Percentiles rank a stretch among this genome's conserved stretches.
phyloP scores from a whole-genome alignment of 169 alveolate species.

The Plasmodium reichenowi region DNA sequence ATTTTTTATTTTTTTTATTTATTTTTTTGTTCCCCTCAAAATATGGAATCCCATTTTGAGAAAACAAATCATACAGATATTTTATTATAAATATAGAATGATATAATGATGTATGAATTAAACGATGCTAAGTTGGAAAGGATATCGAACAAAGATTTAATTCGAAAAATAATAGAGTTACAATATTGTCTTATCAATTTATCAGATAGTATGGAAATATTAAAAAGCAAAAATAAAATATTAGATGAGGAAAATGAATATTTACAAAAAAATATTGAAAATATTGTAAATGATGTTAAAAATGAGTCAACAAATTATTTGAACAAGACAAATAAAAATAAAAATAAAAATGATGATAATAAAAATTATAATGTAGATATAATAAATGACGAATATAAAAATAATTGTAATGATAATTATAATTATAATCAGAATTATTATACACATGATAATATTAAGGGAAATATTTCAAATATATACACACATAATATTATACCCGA shows the following conservation, averaged over 20 bases:
- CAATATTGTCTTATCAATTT: conserved; percentile 22
- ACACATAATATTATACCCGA: no score
- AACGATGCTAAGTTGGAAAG: conserved; percentile 45
- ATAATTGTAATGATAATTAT: not conserved
- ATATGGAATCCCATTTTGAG: not conserved
- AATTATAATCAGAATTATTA: not conserved
- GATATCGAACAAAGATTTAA: conserved; percentile 45
- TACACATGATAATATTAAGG: not conserved
- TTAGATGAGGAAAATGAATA: conserved; percentile 65
- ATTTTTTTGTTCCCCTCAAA: not conserved
- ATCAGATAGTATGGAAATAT: conserved; percentile 50
- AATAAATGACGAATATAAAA: not conserved
- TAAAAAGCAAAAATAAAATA: conserved; percentile 38
- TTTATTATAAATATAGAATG: not conserved
- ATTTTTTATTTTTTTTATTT: not conserved
- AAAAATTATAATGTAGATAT: not conserved
- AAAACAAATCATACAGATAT: not conserved
- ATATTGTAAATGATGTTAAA: conserved; percentile 57
- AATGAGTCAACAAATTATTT: conserved; percentile 15
- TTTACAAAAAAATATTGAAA: conserved; percentile 44
- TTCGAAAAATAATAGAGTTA: conserved; percentile 41
- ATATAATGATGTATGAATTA: conserved; percentile 28
- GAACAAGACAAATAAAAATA: conserved; percentile 11
- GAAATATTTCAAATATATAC: no score
- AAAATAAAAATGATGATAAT: not conserved